Percentiles rank a stretch among this genome's conserved stretches.
Conservation (phyloP, 345 rosid species). For the Excoecaria agallocha region DNA sequence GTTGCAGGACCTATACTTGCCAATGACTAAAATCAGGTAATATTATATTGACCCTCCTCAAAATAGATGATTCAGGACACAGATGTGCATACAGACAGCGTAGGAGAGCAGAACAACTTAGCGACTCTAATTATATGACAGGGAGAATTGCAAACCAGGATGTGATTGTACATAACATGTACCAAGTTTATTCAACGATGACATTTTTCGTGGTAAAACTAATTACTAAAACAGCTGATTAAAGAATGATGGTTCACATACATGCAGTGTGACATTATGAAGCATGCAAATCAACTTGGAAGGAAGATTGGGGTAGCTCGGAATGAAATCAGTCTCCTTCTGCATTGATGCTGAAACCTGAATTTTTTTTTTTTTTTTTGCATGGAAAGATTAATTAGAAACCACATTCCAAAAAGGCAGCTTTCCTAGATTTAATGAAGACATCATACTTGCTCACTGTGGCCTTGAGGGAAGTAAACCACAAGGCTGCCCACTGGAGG, state of each 20-base stretch:
- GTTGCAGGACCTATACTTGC: no score
- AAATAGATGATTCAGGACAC: neutral
- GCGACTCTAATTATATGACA: no score
- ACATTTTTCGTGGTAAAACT: neutral
- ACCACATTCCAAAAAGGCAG: constrained; percentile 12
- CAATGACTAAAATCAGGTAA: neutral
- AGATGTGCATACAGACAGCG: neutral
- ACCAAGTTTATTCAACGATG: neutral
- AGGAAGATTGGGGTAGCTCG: constrained; percentile 76
- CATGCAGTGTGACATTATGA: constrained; percentile 66
- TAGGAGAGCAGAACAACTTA: no score
- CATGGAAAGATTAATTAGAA: constrained; percentile 19
- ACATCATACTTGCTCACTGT: constrained; percentile 78
- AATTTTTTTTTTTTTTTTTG: constrained; percentile 10
- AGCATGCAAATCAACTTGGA: constrained; percentile 69
- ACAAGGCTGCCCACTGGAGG: constrained; percentile 95
- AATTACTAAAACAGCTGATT: neutral
- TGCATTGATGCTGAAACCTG: constrained; percentile 85
- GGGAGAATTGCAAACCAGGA: no score
- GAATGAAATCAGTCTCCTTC: constrained; percentile 61
- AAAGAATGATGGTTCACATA: constrained; percentile 30
- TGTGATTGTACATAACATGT: no score
- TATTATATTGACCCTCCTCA: neutral
- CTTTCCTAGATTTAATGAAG: constrained; percentile 18
- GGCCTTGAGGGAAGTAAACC: constrained; percentile 98